Evolutionary conservation across 2,329 filamentous ascomycete genomes (phyloP).

Genomic region (Diaporthe humulicola): DNA sequence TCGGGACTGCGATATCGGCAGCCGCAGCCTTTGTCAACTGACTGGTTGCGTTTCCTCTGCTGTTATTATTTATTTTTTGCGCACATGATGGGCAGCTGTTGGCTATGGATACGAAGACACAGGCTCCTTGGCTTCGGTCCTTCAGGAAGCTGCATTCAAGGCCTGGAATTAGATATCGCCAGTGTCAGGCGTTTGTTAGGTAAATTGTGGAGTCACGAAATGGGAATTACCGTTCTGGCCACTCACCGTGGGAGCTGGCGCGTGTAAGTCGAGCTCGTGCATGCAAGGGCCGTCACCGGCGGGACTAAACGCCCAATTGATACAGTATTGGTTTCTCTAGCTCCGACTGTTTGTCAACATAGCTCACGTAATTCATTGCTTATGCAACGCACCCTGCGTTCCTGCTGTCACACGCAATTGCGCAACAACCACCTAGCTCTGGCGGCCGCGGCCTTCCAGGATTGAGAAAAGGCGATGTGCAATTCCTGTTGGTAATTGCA

Average conservation of each 20-base stretch:
- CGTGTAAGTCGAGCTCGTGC: constrained; percentile 15
- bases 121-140: constrained; percentile 4
- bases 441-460: not conserved
- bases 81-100: not conserved
- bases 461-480: not conserved
- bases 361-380: constrained; percentile 25
- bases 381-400: not conserved
- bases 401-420: constrained; percentile 16
- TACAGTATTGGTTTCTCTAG: not conserved
- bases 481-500: constrained; percentile 24
- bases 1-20: constrained; percentile 22
- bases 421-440: constrained; percentile 4
- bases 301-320: constrained; percentile 1
- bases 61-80: not conserved
- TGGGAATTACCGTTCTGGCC: not conserved
- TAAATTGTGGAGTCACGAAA: not conserved
- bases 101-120: not conserved
- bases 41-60: not conserved
- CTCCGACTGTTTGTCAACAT: constrained; percentile 13
- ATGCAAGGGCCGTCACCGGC: constrained; percentile 24
- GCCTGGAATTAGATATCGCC: not conserved
- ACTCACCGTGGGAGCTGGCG: not conserved
- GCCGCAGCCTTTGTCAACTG: not conserved
- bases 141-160: not conserved
- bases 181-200: constrained; percentile 24